Percentiles rank a stretch among this genome's conserved stretches.
phyloP scores from a whole-genome alignment of 106 monocot species.

The Phalaenopsis aphrodite region DNA sequence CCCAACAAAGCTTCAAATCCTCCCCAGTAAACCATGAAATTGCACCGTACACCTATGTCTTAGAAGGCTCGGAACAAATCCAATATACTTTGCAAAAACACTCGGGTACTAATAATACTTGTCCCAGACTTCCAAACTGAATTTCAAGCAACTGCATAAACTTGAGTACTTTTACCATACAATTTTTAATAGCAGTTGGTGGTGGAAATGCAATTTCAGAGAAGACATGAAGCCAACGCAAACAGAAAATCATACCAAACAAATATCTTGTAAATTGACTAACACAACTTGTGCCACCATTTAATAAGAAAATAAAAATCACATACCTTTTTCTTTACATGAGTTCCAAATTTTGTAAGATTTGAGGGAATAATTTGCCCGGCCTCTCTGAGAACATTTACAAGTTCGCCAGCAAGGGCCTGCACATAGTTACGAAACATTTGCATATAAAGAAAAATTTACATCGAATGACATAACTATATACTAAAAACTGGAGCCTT shows the following conservation, averaged over 20 bases:
- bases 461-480: background rate
- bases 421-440: slow-evolving; percentile 10
- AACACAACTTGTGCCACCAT: background rate
- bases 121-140: too few relatives aligned
- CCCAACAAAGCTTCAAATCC: too few relatives aligned
- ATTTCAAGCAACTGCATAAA: too few relatives aligned
- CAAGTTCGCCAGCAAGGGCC: slow-evolving; percentile 93
- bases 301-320: background rate
- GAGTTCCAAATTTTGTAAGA: slow-evolving; percentile 84
- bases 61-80: too few relatives aligned
- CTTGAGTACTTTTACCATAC: too few relatives aligned
- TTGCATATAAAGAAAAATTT: background rate
- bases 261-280: background rate
- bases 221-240: too few relatives aligned
- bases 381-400: slow-evolving; percentile 90
- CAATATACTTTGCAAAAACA: too few relatives aligned
- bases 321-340: slow-evolving; percentile 95
- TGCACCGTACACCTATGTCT: too few relatives aligned
- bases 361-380: slow-evolving; percentile 76
- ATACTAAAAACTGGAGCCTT: background rate
- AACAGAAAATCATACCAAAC: background rate
- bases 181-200: too few relatives aligned
- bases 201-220: too few relatives aligned
- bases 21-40: too few relatives aligned
- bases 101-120: too few relatives aligned